phyloP scores from a whole-genome alignment of 768 basidiomycete genomes.

The Kwoniella mangroviensis region DNA sequence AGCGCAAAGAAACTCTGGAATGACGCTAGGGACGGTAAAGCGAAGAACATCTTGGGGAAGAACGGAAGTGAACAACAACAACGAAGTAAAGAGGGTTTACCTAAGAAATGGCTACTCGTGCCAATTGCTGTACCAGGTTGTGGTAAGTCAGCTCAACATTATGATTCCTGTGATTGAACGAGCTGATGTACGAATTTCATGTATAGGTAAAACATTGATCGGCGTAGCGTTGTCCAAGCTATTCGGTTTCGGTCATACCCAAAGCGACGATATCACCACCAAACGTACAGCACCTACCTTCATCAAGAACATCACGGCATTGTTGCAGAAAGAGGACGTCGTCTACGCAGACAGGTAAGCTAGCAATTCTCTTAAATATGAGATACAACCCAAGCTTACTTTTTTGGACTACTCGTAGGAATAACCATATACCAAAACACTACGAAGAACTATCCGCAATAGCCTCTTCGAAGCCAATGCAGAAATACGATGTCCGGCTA shows the following conservation, averaged over 20 bases:
- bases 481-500: conserved; percentile 65
- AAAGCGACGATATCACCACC: conserved; percentile 82
- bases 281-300: conserved; percentile 77
- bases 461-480: conserved; percentile 51
- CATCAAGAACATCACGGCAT: conserved; percentile 67
- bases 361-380: background rate
- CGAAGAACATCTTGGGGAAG: conserved; percentile 45
- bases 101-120: conserved; percentile 76
- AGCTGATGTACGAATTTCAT: background rate
- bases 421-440: conserved; percentile 85
- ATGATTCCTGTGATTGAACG: background rate
- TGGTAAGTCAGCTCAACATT: conserved; percentile 64
- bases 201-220: conserved; percentile 81
- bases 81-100: conserved; percentile 50
- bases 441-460: conserved; percentile 71
- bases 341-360: conserved; percentile 92
- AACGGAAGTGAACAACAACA: conserved; percentile 39
- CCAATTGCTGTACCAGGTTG: conserved; percentile 92
- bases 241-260: conserved; percentile 87
- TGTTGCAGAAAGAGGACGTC: conserved; percentile 70
- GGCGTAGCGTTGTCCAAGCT: conserved; percentile 76
- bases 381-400: background rate
- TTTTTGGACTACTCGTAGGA: conserved; percentile 61
- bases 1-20: conserved; percentile 60
- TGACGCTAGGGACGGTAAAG: conserved; percentile 51